Base-by-base conservation (phyloP, 1,284 basidiomycete genomes). In the Tilletiaria anomala region DNA sequence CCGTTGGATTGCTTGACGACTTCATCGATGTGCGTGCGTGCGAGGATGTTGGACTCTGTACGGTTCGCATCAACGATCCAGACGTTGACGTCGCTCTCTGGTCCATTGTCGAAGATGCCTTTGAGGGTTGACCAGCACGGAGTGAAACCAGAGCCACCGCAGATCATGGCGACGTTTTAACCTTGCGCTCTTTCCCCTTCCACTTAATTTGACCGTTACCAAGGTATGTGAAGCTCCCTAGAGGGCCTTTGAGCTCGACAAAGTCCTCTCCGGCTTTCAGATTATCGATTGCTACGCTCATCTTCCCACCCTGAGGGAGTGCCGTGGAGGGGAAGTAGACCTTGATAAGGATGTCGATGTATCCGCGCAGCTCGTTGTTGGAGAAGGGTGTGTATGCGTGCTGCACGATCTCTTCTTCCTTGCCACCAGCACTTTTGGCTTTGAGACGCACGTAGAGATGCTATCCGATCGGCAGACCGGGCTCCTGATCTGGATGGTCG, bases 331-430 rank as follows among this genome's bases (percentile, higher is more conserved):
- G 71, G 44, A 73, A 68, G 56, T 78, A 78, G 36, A 75, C 54
- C 72, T 79, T 80, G 67, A 79, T 69, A 10, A 63, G 44, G 23
- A 63, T 59, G 35, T 63, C 77, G 23, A 79, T 68, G 42, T 62
- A 71, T 1, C 77, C 78, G 18, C 62, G 64, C 6, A 70, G 71
- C 21, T 66, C 60, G 35, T 68, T 60, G 36, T 57, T 57, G 14
- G 75, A 77, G 26, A 79, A 70, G 0, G 78, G 78, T 2, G 78
- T 80, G 50, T 80, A 80, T 0, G 77, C 76, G 19, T 78, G 68
- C 50, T 78, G 77, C 0, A 79, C 71, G 1, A 76, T 46, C 47
- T 76, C 72, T 15, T 70, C 71, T 29, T 60, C 51, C 22, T 26
- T 37, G 16, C 21, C 21, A 17, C 47, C 32, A 24, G 46, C 48